Evolutionary conservation across 2,329 filamentous ascomycete genomes (phyloP).

Genomic region (Chaetomiaceae sp.): DNA sequence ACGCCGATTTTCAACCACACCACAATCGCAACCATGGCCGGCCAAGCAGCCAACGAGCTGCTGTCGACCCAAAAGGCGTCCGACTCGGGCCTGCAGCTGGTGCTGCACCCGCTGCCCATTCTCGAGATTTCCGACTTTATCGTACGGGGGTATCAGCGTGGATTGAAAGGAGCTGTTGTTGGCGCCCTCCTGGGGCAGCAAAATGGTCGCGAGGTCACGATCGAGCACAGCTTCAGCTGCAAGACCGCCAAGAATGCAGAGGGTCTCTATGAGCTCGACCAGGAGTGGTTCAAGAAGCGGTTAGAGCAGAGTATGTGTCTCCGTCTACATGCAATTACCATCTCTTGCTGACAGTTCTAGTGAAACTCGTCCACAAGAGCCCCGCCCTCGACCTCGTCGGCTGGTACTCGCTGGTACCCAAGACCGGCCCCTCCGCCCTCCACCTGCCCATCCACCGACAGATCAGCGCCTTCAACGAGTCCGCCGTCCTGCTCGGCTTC

Average conservation of each 20-base stretch:
- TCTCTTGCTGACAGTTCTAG: constrained; percentile 40
- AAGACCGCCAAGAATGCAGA: constrained; percentile 49
- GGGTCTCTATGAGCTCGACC: constrained; percentile 59
- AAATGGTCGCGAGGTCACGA: constrained; percentile 81
- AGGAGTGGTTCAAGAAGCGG: constrained; percentile 69
- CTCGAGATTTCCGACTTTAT: constrained; percentile 97
- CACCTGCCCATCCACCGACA: constrained; percentile 74
- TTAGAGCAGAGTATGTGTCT: constrained; percentile 72
- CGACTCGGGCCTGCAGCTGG: constrained; percentile 72
- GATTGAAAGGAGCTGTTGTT: constrained; percentile 69
- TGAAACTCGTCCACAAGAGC: constrained; percentile 82
- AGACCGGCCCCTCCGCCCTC: constrained; percentile 63
- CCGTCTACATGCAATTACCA: no score
- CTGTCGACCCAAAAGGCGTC: constrained; percentile 63
- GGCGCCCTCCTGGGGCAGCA: constrained; percentile 90
- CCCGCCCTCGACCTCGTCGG: constrained; percentile 82
- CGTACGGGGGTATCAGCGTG: constrained; percentile 78
- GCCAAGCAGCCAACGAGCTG: constrained; percentile 48
- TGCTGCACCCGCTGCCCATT: constrained; percentile 89
- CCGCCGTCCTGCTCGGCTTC: constrained; percentile 81
- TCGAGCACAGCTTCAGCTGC: constrained; percentile 91
- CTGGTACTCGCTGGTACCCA: constrained; percentile 79
- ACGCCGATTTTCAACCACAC: background rate
- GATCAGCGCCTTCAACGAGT: constrained; percentile 77
- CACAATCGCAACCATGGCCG: constrained; percentile 40